A percentile compares a stretch with the other conserved stretches of the same genome.
Conservation (phyloP, 2,329 filamentous ascomycete genomes). For the Talaromyces sp. region DNA sequence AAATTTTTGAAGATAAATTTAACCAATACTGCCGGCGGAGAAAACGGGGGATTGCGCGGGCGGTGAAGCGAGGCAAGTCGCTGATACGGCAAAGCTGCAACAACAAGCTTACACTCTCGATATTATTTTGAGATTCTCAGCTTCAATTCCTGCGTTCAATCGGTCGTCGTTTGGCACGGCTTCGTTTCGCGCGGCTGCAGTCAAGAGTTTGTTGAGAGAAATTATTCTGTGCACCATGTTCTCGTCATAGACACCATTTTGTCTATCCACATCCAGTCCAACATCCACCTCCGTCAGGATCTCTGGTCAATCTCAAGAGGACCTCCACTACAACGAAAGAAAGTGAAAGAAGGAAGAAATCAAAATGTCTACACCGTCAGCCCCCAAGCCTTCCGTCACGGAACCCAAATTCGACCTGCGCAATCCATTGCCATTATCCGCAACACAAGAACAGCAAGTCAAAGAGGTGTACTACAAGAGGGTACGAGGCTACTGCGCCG, state of each 20-base stretch:
- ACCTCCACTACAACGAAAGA: neutral
- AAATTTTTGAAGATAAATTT: conserved; percentile 44
- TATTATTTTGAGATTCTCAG: neutral
- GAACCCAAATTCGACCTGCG: conserved; percentile 39
- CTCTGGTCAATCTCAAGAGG: neutral
- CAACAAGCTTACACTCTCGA: neutral
- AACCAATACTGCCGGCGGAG: conserved; percentile 7
- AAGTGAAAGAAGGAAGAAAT: neutral
- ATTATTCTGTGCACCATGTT: neutral
- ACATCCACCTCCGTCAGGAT: neutral
- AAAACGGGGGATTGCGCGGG: conserved; percentile 6
- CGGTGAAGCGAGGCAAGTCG: neutral
- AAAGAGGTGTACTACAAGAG: conserved; percentile 74
- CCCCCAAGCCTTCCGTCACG: conserved; percentile 15
- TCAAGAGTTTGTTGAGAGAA: neutral
- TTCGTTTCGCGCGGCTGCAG: neutral
- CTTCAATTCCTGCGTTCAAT: neutral
- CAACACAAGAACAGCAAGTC: conserved; percentile 75
- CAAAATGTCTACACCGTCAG: conserved; percentile 18
- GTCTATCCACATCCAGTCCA: neutral
- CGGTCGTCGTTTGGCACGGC: neutral
- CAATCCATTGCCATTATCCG: conserved; percentile 78
- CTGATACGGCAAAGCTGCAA: neutral
- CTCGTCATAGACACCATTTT: neutral
- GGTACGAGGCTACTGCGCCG: conserved; percentile 68